Base-by-base conservation (phyloP, 306 rosid genomes). In the Macrotyloma uniflorum region DNA sequence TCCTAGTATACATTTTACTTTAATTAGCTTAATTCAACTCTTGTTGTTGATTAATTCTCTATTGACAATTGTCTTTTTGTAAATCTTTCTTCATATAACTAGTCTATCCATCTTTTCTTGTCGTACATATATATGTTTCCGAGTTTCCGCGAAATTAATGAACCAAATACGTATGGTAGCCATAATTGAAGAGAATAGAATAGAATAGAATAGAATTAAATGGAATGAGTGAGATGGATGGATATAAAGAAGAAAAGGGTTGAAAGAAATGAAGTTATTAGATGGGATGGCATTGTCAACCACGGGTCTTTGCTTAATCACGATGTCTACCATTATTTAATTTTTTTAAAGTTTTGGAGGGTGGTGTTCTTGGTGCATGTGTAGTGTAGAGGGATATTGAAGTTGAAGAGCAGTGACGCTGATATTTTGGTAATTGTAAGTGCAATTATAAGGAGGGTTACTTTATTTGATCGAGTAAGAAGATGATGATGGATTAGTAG, bases 281-380 rank as follows among this genome's bases (percentile, higher is more conserved):
- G 92, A 89, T 89, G 87, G 83, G 70, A 62, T 84, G 90, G 77
- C 90, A 76, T 77, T 92, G 89, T 87, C 92, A 87, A 88, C 79
- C 75, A 77, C 67, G 85, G 88, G 86, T 82, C 89, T 86, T 86
- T 69, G 58, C 84, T 88, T 72, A 84, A 91, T 89, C 83, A 83
- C 86, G 80, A 73, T 89, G 90, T 83, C 85, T 80, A 78, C 86
- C 86, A 87, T 83, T 85, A 80, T 53, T 72, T 71, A 8, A 38
- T 38, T 36, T 7, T 36, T 2, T 9, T 9, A n/a, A 38, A 38
- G 2, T 36, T 1, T 36, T 24, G 16, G 33, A 13, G 35, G 43
- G 23, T 47, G 70, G 36, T n/a, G n/a, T 26, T 42, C 35, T 50
- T 38, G 77, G 68, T 81, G 43, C 11, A 47, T 47, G 20, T 40